phyloP scores from a whole-genome alignment of 2,329 filamentous ascomycete genomes.

The Leptographium procerum region DNA sequence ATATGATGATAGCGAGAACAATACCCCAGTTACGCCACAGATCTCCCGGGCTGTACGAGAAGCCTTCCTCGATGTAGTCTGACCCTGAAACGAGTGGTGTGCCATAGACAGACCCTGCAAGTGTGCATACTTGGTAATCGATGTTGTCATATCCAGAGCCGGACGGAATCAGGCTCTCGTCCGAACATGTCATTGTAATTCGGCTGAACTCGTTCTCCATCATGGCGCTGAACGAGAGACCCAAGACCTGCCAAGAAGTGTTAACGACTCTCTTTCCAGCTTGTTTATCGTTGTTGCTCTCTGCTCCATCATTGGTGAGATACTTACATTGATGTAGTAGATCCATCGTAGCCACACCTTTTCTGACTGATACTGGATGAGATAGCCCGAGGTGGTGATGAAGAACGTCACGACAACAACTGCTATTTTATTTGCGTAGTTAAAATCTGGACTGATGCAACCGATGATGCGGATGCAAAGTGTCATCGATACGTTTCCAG shows the following conservation, averaged over 20 bases:
- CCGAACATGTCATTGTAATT: conserved; percentile 57
- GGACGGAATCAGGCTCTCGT: conserved; percentile 56
- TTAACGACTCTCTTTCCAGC: neutral
- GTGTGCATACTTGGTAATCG: conserved; percentile 68
- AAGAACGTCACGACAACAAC: conserved; percentile 73
- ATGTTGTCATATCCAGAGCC: conserved; percentile 61
- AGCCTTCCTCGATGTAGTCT: conserved; percentile 58
- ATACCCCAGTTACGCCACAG: conserved; percentile 82
- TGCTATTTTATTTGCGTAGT: conserved; percentile 75
- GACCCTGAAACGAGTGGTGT: conserved; percentile 51
- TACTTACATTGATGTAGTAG: conserved; percentile 56
- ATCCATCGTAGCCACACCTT: conserved; percentile 74
- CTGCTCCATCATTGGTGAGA: too few relatives aligned
- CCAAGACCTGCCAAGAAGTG: conserved; percentile 43
- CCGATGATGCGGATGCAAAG: conserved; percentile 67
- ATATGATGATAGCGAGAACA: conserved; percentile 60
- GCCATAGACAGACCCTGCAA: conserved; percentile 59
- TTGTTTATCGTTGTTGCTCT: neutral
- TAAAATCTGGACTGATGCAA: conserved; percentile 67
- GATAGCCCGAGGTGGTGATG: conserved; percentile 68
- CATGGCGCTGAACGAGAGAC: conserved; percentile 62
- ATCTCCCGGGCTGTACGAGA: conserved; percentile 53
- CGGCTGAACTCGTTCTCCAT: conserved; percentile 81
- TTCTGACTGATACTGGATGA: conserved; percentile 67
- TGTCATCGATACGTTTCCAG: conserved; percentile 61